Base-by-base conservation (phyloP, 257 asterid genomes). In the Cordia subcordata region DNA sequence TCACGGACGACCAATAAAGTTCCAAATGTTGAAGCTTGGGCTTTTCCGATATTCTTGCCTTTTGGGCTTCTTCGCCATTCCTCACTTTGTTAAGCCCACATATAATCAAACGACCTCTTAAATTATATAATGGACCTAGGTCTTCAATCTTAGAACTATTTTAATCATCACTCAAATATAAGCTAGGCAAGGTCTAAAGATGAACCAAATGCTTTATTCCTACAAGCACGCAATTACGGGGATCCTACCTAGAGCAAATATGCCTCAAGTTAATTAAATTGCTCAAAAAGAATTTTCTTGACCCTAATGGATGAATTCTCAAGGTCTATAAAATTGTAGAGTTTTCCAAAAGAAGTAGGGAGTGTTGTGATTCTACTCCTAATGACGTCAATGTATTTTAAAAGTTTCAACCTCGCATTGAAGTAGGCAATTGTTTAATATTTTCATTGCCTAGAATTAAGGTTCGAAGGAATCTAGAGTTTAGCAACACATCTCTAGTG, bases 271-370 rank as follows among this genome's bases (percentile, higher is more conserved):
- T 57, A n/a, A 37, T 55, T 55, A 65, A 66, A 35, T 14, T n/a
- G 35, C 44, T 39, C 19, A 72, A 11, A 42, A 10, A 42, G 2
- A 42, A 2, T 1, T 8, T 39, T 21, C 11, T 35, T 73, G 82
- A 55, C 72, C 54, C 33, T 12, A 8, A 11, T 20, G 0, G 14
- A 42, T n/a, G 5, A 8, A 32, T 10, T 21, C 60, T 55, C 1
- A 70, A 22, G 1, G 73, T 64, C 23, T 75, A 74, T 53, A 72
- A n/a, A 69, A 53, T 65, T 60, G 55, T 65, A 65, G 37, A 72
- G 80, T 19, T 64, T 38, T 19, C 62, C 58, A 17, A 60, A 8
- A 4, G 77, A 51, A 35, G 61, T 45, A 0, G 78, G 78, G 17
- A 74, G 19, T 44, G 44, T 0, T 13, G 13, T 2, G 8, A 67